phyloP scores from a whole-genome alignment of 768 basidiomycete species.

The Ramaria sp. region DNA sequence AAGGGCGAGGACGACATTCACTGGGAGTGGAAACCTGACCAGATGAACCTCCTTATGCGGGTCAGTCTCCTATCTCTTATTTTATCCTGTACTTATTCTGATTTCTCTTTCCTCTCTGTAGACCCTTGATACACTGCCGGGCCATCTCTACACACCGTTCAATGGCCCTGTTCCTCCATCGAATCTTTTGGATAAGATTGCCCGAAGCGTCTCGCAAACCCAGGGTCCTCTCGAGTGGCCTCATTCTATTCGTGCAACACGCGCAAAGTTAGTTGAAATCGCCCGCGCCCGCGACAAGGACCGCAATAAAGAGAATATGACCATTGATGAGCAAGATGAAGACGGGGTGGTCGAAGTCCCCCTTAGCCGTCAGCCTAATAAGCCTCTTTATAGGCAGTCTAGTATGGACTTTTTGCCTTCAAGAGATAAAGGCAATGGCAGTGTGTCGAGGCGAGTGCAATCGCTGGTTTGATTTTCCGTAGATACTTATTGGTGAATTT shows the following conservation, averaged over 20 bases:
- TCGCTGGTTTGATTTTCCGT: conserved; percentile 9
- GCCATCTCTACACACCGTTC: conserved; percentile 81
- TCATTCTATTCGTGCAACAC: conserved; percentile 71
- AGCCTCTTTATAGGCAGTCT: conserved; percentile 63
- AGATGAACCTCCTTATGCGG: conserved; percentile 53
- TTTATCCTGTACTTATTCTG: background rate
- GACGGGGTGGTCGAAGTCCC: conserved; percentile 3
- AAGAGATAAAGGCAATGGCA: conserved; percentile 38
- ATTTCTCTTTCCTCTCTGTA: conserved; percentile 18
- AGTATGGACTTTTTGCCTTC: conserved; percentile 76
- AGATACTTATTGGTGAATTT: conserved; percentile 11
- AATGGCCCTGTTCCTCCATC: conserved; percentile 75
- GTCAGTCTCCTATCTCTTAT: conserved; percentile 33
- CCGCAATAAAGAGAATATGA: conserved; percentile 24
- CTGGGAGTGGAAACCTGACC: conserved; percentile 67
- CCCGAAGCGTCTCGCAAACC: conserved; percentile 61
- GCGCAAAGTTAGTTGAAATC: conserved; percentile 71
- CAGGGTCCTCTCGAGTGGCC: conserved; percentile 76
- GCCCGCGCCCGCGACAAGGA: conserved; percentile 58
- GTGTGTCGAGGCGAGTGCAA: conserved; percentile 47
- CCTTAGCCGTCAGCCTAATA: conserved; percentile 13
- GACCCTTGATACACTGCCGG: conserved; percentile 77
- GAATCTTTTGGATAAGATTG: conserved; percentile 80
- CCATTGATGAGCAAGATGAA: conserved; percentile 37
- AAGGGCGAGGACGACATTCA: conserved; percentile 49